Evolutionary conservation across 2,329 filamentous ascomycete genomes (phyloP), one percentile per base, ranked within the genome.

Genomic region (Colletotrichum camelliae): DNA sequence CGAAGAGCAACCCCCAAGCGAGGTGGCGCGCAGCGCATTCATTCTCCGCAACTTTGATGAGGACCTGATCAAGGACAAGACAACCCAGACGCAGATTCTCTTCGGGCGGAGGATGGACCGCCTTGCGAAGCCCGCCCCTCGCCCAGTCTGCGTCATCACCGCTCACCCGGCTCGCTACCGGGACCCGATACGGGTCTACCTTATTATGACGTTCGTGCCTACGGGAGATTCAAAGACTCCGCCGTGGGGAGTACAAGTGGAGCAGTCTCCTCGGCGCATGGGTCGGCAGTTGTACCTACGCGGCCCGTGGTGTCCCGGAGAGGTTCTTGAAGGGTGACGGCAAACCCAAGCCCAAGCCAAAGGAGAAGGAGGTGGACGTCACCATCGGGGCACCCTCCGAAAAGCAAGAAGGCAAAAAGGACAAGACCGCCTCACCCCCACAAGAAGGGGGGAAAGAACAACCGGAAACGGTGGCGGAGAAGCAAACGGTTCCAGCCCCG

Each of bases 231-330:
- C 93, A 95, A 80, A 91, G 93, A 71, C 89, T 98, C 16, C 86
- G 91, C 68, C 90, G 88, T 2, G 94, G 95, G 58, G 92, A 95
- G 60, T 96, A 96, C 83, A 91, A 91, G 74, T 99, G 95, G 94
- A 98, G 96, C 82, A 89, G 88, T 35, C 88, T 97, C 79, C 85
- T 98, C 35, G 96, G 95, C 7, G 94, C 93, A 18, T 99, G 96
- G 90, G 93, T 96, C 6, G 96, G 96, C 1, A 90, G 89, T 78
- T 89, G 87, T 78, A 87, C 87, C 82, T 87, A 85, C 79, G 91
- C 95, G 0, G 94, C 94, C 10, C 89, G 88, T 52, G 96, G 96
- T 8, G 96, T 98, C 29, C 96, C 96, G 1, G 92, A 92, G 74
- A 91, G 95, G 67, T 98, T 98, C 82, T 77, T 89, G 55, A 83